Percentiles rank a stretch among this genome's conserved stretches.
phyloP scores from a whole-genome alignment of 2,329 filamentous ascomycete species.

The Dryadomyces quercus-mongolicae region DNA sequence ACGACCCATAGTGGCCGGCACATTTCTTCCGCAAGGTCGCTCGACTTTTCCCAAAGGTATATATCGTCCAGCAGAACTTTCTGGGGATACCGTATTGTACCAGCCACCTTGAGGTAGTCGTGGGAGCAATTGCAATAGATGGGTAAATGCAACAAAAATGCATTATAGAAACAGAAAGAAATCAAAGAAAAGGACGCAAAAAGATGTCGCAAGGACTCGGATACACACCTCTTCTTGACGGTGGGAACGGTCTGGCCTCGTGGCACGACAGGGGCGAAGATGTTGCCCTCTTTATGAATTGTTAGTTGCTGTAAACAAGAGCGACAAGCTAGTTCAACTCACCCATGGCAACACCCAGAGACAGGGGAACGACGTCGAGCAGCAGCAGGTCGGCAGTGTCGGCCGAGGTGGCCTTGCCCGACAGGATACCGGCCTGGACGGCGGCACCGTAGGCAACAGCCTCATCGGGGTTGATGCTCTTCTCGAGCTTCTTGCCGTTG shows the following conservation, averaged over 20 bases:
- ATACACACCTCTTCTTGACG: conserved; percentile 55
- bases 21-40: too few relatives aligned
- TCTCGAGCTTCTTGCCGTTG: conserved; percentile 99
- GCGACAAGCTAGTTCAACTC: conserved; percentile 23
- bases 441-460: conserved; percentile 98
- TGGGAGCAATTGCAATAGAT: too few relatives aligned
- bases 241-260: conserved; percentile 66
- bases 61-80: too few relatives aligned
- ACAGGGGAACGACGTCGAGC: conserved; percentile 90
- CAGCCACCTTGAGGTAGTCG: too few relatives aligned
- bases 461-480: conserved; percentile 98
- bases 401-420: conserved; percentile 90
- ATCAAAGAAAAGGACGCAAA: too few relatives aligned
- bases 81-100: too few relatives aligned
- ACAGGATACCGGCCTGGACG: conserved; percentile 97
- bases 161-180: too few relatives aligned
- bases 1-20: too few relatives aligned
- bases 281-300: conserved; percentile 53
- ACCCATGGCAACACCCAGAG: conserved; percentile 94
- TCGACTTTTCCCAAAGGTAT: too few relatives aligned
- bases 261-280: conserved; percentile 87
- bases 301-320: background rate
- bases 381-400: conserved; percentile 92
- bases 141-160: too few relatives aligned
- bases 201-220: too few relatives aligned